Evolutionary conservation across 1,284 basidiomycete species (phyloP).

Genomic region (Hypsizygus ulmarius): DNA sequence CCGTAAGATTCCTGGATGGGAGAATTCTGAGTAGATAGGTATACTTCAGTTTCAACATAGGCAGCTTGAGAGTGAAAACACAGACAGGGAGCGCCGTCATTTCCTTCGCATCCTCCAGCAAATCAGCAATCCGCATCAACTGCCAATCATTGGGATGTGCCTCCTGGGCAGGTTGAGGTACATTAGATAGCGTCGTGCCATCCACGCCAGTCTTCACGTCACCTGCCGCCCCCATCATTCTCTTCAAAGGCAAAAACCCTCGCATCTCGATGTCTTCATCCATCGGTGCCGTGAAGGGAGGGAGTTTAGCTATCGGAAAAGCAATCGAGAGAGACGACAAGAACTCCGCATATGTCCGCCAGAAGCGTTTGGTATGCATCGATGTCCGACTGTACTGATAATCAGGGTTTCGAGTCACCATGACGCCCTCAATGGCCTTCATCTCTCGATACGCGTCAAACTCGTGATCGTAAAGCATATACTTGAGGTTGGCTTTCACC

Average conservation of each 20-base stretch:
- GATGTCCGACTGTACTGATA: constrained; percentile 33
- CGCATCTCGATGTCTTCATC: constrained; percentile 92
- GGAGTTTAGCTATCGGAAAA: constrained; percentile 73
- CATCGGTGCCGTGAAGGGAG: constrained; percentile 61
- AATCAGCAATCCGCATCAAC: constrained; percentile 88
- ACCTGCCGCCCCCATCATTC: constrained; percentile 38
- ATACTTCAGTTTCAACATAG: not conserved
- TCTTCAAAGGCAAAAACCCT: constrained; percentile 83
- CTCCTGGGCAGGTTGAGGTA: constrained; percentile 32
- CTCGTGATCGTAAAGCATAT: constrained; percentile 51
- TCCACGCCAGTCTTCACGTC: constrained; percentile 20
- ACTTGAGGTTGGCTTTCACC: constrained; percentile 78
- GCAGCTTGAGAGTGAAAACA: constrained; percentile 4
- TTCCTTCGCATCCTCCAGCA: constrained; percentile 72
- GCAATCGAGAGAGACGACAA: constrained; percentile 57
- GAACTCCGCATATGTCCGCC: constrained; percentile 73
- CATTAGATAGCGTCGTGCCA: constrained; percentile 18
- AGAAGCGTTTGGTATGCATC: constrained; percentile 55
- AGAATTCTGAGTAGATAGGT: constrained; percentile 32
- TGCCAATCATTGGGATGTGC: constrained; percentile 95
- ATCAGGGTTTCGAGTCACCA: constrained; percentile 23
- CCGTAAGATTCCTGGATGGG: constrained; percentile 38
- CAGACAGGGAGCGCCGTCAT: constrained; percentile 61
- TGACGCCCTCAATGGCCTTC: constrained; percentile 23
- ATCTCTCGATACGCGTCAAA: constrained; percentile 31